phyloP scores from a whole-genome alignment of 2,329 filamentous ascomycete genomes.

The Aspergillus carbonarius region DNA sequence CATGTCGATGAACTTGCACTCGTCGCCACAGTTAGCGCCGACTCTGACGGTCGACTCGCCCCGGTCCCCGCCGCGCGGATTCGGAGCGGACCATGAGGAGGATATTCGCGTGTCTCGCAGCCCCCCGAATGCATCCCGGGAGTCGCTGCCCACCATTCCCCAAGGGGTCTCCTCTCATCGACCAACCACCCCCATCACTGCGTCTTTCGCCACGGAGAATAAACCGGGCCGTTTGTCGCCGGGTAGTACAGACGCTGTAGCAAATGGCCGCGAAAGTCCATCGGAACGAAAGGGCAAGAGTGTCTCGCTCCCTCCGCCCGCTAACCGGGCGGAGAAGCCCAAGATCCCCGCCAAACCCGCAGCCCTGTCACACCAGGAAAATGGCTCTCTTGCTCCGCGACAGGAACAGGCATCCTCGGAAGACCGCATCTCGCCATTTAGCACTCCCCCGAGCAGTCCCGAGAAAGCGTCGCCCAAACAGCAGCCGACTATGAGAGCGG shows the following conservation, averaged over 20 bases:
- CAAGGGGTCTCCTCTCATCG: constrained; percentile 20
- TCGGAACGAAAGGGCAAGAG: constrained; percentile 37
- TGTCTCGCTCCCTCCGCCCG: constrained; percentile 63
- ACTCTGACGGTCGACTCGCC: constrained; percentile 46
- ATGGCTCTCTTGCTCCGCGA: constrained; percentile 27
- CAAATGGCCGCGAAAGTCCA: constrained; percentile 16
- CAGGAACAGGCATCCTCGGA: constrained; percentile 35
- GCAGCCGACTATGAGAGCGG: constrained; percentile 12
- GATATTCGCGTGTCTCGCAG: constrained; percentile 52
- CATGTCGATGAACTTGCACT: constrained; percentile 45
- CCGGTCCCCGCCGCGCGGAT: constrained; percentile 40
- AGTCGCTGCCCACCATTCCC: constrained; percentile 26
- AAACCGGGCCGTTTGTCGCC: constrained; percentile 23
- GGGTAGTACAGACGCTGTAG: constrained; percentile 13
- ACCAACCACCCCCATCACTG: constrained; percentile 33
- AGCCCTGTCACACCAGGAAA: constrained; percentile 32
- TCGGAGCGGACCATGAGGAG: constrained; percentile 57
- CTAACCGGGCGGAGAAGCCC: constrained; percentile 79
- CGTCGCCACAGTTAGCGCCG: constrained; percentile 43
- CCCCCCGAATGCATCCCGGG: constrained; percentile 24
- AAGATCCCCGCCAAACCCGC: constrained; percentile 57
- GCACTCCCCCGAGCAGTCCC: constrained; percentile 75
- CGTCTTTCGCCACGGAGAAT: constrained; percentile 21
- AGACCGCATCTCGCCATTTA: constrained; percentile 72
- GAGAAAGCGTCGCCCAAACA: constrained; percentile 53